Base-by-base conservation (phyloP, 2,329 filamentous ascomycete species). In the Phyllachora maydis region DNA sequence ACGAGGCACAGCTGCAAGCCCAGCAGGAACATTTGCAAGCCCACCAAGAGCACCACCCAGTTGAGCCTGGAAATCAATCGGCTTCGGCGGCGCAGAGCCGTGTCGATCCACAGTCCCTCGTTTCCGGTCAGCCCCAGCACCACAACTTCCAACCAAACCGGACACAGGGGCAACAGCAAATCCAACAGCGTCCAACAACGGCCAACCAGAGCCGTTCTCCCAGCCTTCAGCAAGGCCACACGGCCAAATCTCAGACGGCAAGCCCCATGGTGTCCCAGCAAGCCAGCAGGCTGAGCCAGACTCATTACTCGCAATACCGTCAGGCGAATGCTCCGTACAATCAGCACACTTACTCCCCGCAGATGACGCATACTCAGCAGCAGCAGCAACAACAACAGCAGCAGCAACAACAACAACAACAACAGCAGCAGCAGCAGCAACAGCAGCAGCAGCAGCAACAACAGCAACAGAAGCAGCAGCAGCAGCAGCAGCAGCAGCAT, bases 1-100 rank as follows among this genome's bases (percentile, higher is more conserved):
- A 38, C 10, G 35, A 39, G 16, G 37, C 36, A 13, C 37, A 39
- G 15, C 30, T 41, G 9, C 36, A 39, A 23, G 36, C 36, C 5
- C 37, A 40, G 26, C 26, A 37, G 5, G 35, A 36, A 22, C 37
- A 37, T n/a, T n/a, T n/a, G 16, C 29, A 35, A 18, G 21, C 27
- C 7, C 30, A 39, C 14, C 11, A 25, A 7, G 36, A 35, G 22
- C n/a, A n/a, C n/a, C n/a, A n/a, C n/a, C n/a, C n/a, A n/a, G n/a
- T n/a, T n/a, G n/a, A n/a, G 14, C 32, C n/a, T 31, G 22, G 16
- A 16, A 23, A 8, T 4, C 16, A 26, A 11, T 11, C 26, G 13
- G 18, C 19, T 7, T 23, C 28, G 14, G 18, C 21, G 7, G 23
- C 30, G 4, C 33, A 39, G 16, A 26, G 18, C 18, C 29, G 32